Conservation (phyloP, 495 filamentous ascomycete genomes). For the Poronia punctata region DNA sequence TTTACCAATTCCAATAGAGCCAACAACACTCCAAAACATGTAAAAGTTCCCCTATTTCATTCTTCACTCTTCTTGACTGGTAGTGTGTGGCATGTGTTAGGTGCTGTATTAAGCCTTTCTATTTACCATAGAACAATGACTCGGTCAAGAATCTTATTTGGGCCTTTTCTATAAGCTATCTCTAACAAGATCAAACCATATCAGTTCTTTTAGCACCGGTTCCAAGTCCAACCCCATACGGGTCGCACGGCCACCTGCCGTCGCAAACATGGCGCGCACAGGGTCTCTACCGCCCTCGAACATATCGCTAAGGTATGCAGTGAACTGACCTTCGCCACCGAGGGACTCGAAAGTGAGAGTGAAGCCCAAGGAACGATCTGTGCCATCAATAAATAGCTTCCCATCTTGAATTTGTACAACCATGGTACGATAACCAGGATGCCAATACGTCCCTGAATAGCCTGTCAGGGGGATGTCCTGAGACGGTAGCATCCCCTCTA, state of each 20-base stretch:
- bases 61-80: no score
- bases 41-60: no score
- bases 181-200: conserved; percentile 31
- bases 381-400: conserved; percentile 28
- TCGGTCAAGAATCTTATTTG: no score
- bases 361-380: conserved; percentile 22
- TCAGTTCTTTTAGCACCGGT: conserved; percentile 13
- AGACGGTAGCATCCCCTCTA: conserved; percentile 14
- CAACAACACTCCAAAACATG: no score
- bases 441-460: conserved; percentile 33
- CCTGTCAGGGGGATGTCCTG: conserved; percentile 22
- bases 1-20: no score
- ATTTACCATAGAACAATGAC: no score
- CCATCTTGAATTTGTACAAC: conserved; percentile 16
- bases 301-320: neutral
- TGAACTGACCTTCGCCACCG: conserved; percentile 15
- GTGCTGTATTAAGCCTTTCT: no score
- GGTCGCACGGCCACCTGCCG: conserved; percentile 14
- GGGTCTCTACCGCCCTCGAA: conserved; percentile 5
- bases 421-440: conserved; percentile 32
- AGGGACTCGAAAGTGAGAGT: conserved; percentile 18
- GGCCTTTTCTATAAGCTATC: no score
- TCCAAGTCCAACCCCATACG: conserved; percentile 22
- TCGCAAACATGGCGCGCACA: conserved; percentile 17
- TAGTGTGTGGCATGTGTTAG: no score